Conservation (phyloP, 371 early-diverging fungal genomes). For the Mucor mucedo region DNA sequence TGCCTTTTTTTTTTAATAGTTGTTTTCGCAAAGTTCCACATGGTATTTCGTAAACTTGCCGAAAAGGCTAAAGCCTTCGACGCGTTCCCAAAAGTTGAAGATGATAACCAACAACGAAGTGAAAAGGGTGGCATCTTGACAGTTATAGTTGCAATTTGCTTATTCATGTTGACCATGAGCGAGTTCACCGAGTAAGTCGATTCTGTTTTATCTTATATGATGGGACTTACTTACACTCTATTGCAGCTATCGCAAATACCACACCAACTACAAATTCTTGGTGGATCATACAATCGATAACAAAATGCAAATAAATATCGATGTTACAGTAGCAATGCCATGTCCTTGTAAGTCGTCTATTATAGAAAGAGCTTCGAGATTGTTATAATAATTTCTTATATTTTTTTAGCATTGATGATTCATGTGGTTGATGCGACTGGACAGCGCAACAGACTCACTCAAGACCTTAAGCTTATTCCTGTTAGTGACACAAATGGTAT, state of each 20-base stretch:
- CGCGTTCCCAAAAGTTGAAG: constrained; percentile 90
- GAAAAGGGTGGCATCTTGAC: constrained; percentile 85
- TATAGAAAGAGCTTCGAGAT: not conserved
- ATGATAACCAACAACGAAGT: constrained; percentile 74
- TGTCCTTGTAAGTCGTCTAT: constrained; percentile 66
- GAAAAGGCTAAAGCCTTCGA: constrained; percentile 62
- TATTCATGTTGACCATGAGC: constrained; percentile 66
- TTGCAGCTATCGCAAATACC: constrained; percentile 52
- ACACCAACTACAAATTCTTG: constrained; percentile 77
- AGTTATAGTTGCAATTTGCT: constrained; percentile 66
- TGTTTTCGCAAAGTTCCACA: not conserved
- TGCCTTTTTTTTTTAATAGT: no score
- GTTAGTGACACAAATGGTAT: constrained; percentile 32
- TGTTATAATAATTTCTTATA: not conserved
- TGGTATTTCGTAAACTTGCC: constrained; percentile 29
- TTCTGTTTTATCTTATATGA: not conserved
- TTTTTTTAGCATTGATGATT: constrained; percentile 31
- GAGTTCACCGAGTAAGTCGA: constrained; percentile 70
- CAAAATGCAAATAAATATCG: constrained; percentile 83
- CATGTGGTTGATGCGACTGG: constrained; percentile 59
- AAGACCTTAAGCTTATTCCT: constrained; percentile 46
- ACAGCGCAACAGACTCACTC: constrained; percentile 45
- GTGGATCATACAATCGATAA: constrained; percentile 74
- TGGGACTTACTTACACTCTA: not conserved
- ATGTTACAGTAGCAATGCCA: constrained; percentile 88